These are phyloP conservation scores for Pseudognaphalium luteoalbum DNA, from an alignment of 129 eudicot species.

Conservation along the genomic window DNA sequence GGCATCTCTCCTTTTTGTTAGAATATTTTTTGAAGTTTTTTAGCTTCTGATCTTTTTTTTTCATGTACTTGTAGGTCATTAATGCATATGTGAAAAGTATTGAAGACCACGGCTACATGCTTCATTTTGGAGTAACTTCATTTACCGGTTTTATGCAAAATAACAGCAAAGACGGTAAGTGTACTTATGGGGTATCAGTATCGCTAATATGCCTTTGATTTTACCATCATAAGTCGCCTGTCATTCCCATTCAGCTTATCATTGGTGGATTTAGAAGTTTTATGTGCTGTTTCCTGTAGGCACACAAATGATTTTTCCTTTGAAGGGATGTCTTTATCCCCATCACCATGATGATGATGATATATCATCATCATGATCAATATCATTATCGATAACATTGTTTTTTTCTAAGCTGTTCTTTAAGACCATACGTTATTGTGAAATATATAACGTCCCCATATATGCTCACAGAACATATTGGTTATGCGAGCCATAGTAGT, in stretches of 20 bases:
- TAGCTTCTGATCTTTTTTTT: constrained; percentile 9
- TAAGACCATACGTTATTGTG: constrained; percentile 8
- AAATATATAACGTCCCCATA: background rate
- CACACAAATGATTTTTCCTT: background rate
- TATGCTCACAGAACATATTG: background rate
- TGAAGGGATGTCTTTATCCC: too few relatives aligned
- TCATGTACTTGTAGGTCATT: constrained; percentile 54
- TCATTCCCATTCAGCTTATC: background rate
- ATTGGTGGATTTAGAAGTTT: background rate
- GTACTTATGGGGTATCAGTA: background rate
- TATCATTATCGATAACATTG: background rate
- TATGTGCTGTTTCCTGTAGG: constrained; percentile 11
- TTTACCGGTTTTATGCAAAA: constrained; percentile 82
- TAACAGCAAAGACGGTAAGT: constrained; percentile 55
- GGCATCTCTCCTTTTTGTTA: background rate
- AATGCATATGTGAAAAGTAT: constrained; percentile 91
- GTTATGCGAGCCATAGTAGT: constrained; percentile 7
- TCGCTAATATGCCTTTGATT: background rate
- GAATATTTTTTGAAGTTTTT: background rate
- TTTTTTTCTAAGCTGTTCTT: background rate
- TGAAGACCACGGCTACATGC: constrained; percentile 96
- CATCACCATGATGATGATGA: too few relatives aligned
- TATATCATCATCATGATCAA: too few relatives aligned
- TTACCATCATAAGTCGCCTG: constrained; percentile 3
- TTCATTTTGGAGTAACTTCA: constrained; percentile 79